A percentile compares a stretch with the other conserved stretches of the same genome.
These are phyloP conservation scores for Lolium rigidum DNA, from an alignment of 176 grass and related monocot species.

Conservation along the genomic window DNA sequence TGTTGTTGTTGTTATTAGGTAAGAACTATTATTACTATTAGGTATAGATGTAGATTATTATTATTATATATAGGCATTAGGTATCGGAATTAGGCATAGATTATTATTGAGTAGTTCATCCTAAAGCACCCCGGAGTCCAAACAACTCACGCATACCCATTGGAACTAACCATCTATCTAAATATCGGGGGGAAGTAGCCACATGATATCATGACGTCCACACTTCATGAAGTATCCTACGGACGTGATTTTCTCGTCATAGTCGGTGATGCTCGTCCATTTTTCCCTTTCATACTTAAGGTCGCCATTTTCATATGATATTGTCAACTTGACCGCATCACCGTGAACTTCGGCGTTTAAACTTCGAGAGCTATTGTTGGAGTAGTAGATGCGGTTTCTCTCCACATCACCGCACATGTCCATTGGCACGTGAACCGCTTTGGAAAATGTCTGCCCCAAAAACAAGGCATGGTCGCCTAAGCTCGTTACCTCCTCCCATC, in stretches of 20 bases:
- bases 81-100: too few relatives aligned
- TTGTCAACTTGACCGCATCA: not conserved
- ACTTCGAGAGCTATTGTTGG: not conserved
- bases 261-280: not conserved
- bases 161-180: not conserved
- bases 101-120: too few relatives aligned
- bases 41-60: too few relatives aligned
- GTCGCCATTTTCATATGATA: not conserved
- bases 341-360: not conserved
- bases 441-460: not conserved
- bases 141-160: not conserved
- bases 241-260: not conserved
- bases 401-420: not conserved
- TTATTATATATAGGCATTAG: too few relatives aligned
- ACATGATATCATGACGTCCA: not conserved
- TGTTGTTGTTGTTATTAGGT: too few relatives aligned
- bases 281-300: not conserved
- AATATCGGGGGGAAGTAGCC: not conserved
- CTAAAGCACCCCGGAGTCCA: not conserved
- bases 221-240: not conserved
- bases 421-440: not conserved
- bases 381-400: slow-evolving; percentile 1
- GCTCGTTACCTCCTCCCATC: not conserved
- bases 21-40: too few relatives aligned
- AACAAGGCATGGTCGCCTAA: not conserved